phyloP scores from a whole-genome alignment of 2,329 filamentous ascomycete species.

The Anthostomella pinea region DNA sequence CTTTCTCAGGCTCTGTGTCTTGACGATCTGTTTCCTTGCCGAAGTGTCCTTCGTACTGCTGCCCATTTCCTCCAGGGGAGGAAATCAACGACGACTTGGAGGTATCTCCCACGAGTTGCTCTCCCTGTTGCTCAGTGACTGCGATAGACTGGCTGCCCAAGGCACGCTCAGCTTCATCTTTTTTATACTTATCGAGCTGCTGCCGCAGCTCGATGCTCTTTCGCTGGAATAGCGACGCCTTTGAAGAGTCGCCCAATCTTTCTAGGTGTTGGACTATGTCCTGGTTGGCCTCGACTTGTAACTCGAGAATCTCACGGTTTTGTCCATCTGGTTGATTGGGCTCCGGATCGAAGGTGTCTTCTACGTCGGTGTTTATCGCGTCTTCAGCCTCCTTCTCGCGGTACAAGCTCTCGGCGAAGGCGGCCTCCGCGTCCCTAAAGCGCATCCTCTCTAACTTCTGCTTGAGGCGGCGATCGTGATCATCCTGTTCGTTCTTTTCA shows the following conservation, averaged over 20 bases:
- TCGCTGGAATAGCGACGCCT: constrained; percentile 24
- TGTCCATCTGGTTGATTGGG: constrained; percentile 17
- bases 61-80: no score
- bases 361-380: constrained; percentile 37
- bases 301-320: constrained; percentile 20
- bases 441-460: constrained; percentile 49
- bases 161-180: constrained; percentile 48
- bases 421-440: constrained; percentile 44
- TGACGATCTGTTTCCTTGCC: no score
- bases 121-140: no score
- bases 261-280: constrained; percentile 21
- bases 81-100: no score
- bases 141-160: no score
- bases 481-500: constrained; percentile 44
- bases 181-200: constrained; percentile 46
- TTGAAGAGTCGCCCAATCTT: constrained; percentile 19
- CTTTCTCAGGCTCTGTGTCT: no score
- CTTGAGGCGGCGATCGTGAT: constrained; percentile 50
- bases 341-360: constrained; percentile 27
- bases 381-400: constrained; percentile 47
- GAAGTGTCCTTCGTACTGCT: no score
- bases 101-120: no score
- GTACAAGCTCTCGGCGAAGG: constrained; percentile 42
- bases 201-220: constrained; percentile 22
- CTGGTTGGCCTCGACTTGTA: constrained; percentile 23